Evolutionary conservation across 1,139 yeast species (phyloP), one percentile per base, ranked within the genome.

Genomic region (Zhuliangozyma blackwelliae): DNA sequence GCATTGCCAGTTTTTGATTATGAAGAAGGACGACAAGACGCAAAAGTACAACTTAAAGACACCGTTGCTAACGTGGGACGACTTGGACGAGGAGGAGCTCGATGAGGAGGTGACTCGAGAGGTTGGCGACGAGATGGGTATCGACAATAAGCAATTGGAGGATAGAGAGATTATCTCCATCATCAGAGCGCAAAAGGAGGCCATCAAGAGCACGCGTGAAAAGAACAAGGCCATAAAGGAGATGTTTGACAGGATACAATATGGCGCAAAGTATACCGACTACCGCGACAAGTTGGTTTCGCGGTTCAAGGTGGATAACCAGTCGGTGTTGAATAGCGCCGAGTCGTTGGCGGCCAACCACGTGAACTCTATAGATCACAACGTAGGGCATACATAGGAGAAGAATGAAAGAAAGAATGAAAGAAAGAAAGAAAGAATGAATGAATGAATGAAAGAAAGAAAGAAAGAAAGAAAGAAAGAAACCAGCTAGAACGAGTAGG

Each of bases 1-100:
- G 1, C 94, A 89, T 57, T 90, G 96, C 51, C 79, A 82, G 46
- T 82, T 84, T 55, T 66, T 89, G 29, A 74, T 83, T 26, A 85
- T 89, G 95, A 87, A 85, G 54, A 68, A 72, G 40, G 60, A 66
- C 33, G 62, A 58, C 11, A 64, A 62, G 2, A 59, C 64, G 0
- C 70, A 70, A 23, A 65, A 73, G 41, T 81, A 74, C 51, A 56
- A 54, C 27, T 59, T 82, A 37, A 65, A 73, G 48, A 78, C 86
- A 0, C 74, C 68, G 12, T 49, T 82, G 36, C 70, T 68, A 38
- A 79, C 79, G 21, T 80, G 87, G 87, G 76, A 73, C 33, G 82
- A 77, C 41, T 52, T 74, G 26, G 68, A 69, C 21, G 66, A 61
- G 5, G 71, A 64, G 21, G 72, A 68, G 35, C 41, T 52, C 26